These are phyloP conservation scores for Ettlia oleoabundans DNA, from an alignment of 139 green algal species.

Conservation along the genomic window DNA sequence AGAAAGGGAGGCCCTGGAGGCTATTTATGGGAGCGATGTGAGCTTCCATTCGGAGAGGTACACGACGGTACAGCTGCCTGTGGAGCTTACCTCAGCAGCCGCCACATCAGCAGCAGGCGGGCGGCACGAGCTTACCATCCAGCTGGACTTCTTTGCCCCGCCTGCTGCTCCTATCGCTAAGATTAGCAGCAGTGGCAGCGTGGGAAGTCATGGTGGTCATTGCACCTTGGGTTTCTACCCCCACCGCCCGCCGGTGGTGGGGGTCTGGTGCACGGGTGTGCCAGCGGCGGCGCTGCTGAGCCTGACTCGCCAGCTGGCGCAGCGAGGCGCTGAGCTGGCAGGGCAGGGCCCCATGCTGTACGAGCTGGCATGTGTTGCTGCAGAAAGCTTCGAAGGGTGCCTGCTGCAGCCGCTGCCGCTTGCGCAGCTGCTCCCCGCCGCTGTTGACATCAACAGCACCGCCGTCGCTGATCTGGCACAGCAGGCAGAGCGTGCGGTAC, in stretches of 20 bases:
- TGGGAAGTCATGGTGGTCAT: no score
- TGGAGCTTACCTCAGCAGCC: conserved; percentile 17
- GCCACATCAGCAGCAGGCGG: conserved; percentile 19
- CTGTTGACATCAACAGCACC: background rate
- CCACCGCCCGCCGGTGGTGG: conserved; percentile 51
- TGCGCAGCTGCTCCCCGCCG: conserved; percentile 9
- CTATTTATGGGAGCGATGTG: conserved; percentile 73
- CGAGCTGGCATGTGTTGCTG: conserved; percentile 54
- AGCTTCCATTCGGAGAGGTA: background rate
- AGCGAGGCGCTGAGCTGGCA: conserved; percentile 18
- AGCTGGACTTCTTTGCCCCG: conserved; percentile 40
- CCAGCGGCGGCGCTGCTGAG: conserved; percentile 41
- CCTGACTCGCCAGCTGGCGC: conserved; percentile 54
- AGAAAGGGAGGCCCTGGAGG: conserved; percentile 74
- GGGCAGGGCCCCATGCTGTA: conserved; percentile 70
- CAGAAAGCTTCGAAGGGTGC: conserved; percentile 45
- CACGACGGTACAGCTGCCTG: conserved; percentile 15
- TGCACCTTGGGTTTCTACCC: conserved; percentile 52
- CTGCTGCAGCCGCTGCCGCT: conserved; percentile 14
- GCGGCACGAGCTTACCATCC: conserved; percentile 38
- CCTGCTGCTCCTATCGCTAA: no score
- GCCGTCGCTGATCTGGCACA: background rate
- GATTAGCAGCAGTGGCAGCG: no score
- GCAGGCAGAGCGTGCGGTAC: background rate
- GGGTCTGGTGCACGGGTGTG: conserved; percentile 40